Evolutionary conservation across 2,329 filamentous ascomycete genomes (phyloP).

Genomic region (Emericellopsis atlantica): DNA sequence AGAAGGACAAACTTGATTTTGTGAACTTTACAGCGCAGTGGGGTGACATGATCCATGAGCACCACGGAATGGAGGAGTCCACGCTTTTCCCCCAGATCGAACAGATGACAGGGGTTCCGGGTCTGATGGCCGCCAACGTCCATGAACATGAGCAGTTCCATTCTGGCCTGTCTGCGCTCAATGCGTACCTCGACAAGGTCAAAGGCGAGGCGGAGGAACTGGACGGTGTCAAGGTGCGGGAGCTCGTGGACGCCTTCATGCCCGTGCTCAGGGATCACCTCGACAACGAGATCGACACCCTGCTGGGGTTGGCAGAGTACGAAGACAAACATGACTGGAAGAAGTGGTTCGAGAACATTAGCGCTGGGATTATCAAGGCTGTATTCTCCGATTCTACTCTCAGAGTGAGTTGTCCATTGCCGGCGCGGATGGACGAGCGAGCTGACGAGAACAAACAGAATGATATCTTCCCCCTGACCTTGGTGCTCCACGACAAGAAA

Average conservation of each 20-base stretch:
- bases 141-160: conserved; percentile 26
- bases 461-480: conserved; percentile 9
- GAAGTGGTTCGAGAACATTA: conserved; percentile 12
- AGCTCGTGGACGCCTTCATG: conserved; percentile 22
- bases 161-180: conserved; percentile 13
- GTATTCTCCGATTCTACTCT: not conserved
- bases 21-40: conserved; percentile 18
- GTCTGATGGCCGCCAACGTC: conserved; percentile 26
- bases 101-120: conserved; percentile 15
- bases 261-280: conserved; percentile 20
- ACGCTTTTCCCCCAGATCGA: conserved; percentile 25
- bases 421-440: not conserved
- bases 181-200: conserved; percentile 16
- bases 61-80: conserved; percentile 25
- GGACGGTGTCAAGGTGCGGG: conserved; percentile 15
- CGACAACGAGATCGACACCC: conserved; percentile 22
- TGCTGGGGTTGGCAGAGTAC: conserved; percentile 18
- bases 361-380: conserved; percentile 4
- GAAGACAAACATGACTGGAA: conserved; percentile 21
- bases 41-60: conserved; percentile 17
- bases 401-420: not conserved
- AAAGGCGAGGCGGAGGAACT: conserved; percentile 13
- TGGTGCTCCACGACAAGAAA: conserved; percentile 13
- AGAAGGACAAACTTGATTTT: conserved; percentile 19
- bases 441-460: conserved; percentile 5